These are phyloP conservation scores for Cercospora sp. DNA, from an alignment of 2,329 filamentous ascomycete genomes.

Conservation along the genomic window DNA sequence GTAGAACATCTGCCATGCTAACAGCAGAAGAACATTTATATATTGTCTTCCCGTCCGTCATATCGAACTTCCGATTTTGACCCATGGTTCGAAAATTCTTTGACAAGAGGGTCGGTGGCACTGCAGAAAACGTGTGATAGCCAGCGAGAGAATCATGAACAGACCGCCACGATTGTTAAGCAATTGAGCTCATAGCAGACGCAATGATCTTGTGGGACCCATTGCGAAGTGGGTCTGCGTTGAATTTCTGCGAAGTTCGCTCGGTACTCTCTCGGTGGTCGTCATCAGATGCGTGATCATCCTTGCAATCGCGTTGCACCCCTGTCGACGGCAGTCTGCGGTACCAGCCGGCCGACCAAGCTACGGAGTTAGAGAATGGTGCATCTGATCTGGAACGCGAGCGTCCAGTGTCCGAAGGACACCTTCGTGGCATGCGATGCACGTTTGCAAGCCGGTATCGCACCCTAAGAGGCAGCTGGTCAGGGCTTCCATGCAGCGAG, in stretches of 20 bases:
- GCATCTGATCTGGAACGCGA: not conserved
- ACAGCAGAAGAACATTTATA: not conserved
- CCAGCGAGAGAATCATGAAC: not conserved
- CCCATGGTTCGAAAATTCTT: conserved; percentile 17
- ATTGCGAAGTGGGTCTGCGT: conserved; percentile 5
- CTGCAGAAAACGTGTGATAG: not conserved
- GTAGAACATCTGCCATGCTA: not conserved
- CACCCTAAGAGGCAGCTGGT: not conserved
- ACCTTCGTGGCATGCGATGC: not conserved
- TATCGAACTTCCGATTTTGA: conserved; percentile 5
- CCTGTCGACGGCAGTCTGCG: not conserved
- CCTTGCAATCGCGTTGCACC: not conserved
- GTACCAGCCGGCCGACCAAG: not conserved
- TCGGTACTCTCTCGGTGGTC: conserved; percentile 18
- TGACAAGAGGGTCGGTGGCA: conserved; percentile 4
- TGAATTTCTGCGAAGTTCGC: conserved; percentile 13
- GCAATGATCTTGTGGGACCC: not conserved
- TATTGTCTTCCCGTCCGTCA: not conserved
- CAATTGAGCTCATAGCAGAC: conserved; percentile 18
- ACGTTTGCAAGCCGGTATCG: not conserved
- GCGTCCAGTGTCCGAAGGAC: too few species aligned
- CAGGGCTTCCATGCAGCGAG: not conserved
- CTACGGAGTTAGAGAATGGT: not conserved
- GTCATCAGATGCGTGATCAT: conserved; percentile 9
- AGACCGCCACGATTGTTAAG: conserved; percentile 19